These are phyloP conservation scores for Xylariaceae sp. DNA, from an alignment of 2,329 filamentous ascomycete species.

Conservation along the genomic window DNA sequence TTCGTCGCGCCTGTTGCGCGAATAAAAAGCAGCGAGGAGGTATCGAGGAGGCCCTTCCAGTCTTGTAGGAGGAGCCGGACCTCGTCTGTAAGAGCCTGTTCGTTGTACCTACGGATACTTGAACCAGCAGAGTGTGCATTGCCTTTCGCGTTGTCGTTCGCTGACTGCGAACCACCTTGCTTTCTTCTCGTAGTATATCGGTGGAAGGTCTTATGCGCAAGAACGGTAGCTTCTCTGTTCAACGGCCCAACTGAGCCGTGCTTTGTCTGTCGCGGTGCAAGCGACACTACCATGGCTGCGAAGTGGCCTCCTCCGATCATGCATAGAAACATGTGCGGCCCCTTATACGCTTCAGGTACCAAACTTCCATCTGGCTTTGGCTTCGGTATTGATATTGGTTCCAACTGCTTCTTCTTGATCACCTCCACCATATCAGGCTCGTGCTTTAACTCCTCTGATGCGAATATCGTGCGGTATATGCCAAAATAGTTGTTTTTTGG, in stretches of 20 bases:
- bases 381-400: conserved; percentile 61
- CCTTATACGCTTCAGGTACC: conserved; percentile 63
- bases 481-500: conserved; percentile 83
- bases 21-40: conserved; percentile 84
- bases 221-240: conserved; percentile 83
- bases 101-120: conserved; percentile 89
- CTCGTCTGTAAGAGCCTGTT: conserved; percentile 87
- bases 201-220: conserved; percentile 98
- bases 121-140: conserved; percentile 93
- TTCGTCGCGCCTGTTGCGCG: conserved; percentile 89
- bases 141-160: conserved; percentile 93
- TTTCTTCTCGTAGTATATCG: conserved; percentile 95
- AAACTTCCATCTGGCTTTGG: conserved; percentile 64
- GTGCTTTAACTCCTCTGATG: conserved; percentile 71
- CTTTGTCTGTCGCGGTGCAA: conserved; percentile 80
- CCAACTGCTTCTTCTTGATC: conserved; percentile 77
- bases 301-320: conserved; percentile 99
- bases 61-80: conserved; percentile 79
- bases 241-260: conserved; percentile 69
- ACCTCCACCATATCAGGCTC: conserved; percentile 67
- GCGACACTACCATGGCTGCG: conserved; percentile 91
- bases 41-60: conserved; percentile 87
- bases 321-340: conserved; percentile 91
- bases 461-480: conserved; percentile 83
- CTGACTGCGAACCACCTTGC: conserved; percentile 92